A percentile compares a stretch with the other conserved stretches of the same genome.
phyloP scores from a whole-genome alignment of 1,284 basidiomycete genomes.

The Moesziomyces globuligerus region DNA sequence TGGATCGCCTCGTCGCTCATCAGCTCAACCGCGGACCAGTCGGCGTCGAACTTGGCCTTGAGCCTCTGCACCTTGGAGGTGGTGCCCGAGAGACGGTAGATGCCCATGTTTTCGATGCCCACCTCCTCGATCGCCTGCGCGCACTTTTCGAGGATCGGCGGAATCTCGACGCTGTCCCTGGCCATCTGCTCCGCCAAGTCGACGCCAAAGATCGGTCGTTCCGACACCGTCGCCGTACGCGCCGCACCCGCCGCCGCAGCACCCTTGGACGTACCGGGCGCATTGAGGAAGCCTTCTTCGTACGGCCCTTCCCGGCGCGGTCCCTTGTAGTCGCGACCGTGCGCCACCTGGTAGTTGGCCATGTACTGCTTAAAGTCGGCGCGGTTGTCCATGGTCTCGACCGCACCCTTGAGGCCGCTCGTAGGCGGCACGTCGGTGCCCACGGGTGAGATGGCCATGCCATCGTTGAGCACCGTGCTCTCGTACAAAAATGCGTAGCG shows the following conservation, averaged over 20 bases:
- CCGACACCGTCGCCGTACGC: conserved; percentile 58
- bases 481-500: conserved; percentile 95
- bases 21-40: conserved; percentile 63
- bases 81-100: conserved; percentile 93
- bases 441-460: conserved; percentile 81
- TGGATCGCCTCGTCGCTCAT: conserved; percentile 69
- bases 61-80: conserved; percentile 86
- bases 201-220: conserved; percentile 78
- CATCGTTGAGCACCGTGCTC: conserved; percentile 87
- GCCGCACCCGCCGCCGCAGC: neutral
- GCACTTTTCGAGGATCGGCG: conserved; percentile 87
- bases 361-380: conserved; percentile 95
- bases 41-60: conserved; percentile 80
- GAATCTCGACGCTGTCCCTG: conserved; percentile 88
- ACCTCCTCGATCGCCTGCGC: conserved; percentile 83
- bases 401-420: conserved; percentile 81
- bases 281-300: conserved; percentile 66
- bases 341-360: conserved; percentile 90
- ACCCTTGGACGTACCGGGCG: conserved; percentile 9
- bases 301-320: conserved; percentile 67
- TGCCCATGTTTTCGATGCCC: conserved; percentile 82
- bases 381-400: conserved; percentile 91
- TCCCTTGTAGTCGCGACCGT: conserved; percentile 72
- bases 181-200: conserved; percentile 90
- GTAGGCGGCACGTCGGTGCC: conserved; percentile 52